These are phyloP conservation scores for Xylaria sp. DNA, from an alignment of 2,329 filamentous ascomycete genomes.

Conservation along the genomic window DNA sequence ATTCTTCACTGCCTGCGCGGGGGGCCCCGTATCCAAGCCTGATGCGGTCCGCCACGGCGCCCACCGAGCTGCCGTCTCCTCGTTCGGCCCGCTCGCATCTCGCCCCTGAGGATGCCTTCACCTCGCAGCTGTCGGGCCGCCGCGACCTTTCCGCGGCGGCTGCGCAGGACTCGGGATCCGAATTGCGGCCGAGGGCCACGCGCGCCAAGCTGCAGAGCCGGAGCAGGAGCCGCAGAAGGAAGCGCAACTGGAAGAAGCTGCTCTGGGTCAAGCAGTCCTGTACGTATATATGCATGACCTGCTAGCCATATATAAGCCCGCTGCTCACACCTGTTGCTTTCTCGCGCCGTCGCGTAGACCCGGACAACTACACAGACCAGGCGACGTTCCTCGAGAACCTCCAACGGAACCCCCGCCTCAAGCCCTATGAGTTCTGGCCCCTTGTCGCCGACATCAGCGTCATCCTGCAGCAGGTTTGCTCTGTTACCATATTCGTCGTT, in stretches of 20 bases:
- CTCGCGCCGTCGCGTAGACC: constrained; percentile 65
- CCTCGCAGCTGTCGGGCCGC: constrained; percentile 70
- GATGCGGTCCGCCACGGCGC: constrained; percentile 56
- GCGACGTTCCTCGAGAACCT: constrained; percentile 96
- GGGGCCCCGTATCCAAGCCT: constrained; percentile 42
- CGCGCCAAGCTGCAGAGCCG: constrained; percentile 65
- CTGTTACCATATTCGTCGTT: constrained; percentile 92
- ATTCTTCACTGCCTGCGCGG: constrained; percentile 14
- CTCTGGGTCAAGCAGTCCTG: constrained; percentile 98
- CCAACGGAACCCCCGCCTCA: constrained; percentile 90
- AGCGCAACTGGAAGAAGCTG: constrained; percentile 90
- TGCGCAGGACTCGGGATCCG: constrained; percentile 50
- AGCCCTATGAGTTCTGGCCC: constrained; percentile 98
- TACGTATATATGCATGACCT: constrained; percentile 56
- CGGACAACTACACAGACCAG: constrained; percentile 99
- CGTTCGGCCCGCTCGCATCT: constrained; percentile 74
- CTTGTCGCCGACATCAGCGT: constrained; percentile 94
- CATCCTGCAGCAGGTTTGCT: constrained; percentile 96
- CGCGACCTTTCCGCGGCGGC: constrained; percentile 50
- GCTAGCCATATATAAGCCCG: constrained; percentile 37
- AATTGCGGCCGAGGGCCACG: constrained; percentile 52
- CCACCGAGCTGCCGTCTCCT: constrained; percentile 49
- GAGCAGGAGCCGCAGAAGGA: constrained; percentile 74
- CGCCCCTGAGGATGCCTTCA: constrained; percentile 86
- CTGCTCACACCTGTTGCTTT: neutral